Conservation (phyloP, 257 asterid species). For the Phtheirospermum japonicum region DNA sequence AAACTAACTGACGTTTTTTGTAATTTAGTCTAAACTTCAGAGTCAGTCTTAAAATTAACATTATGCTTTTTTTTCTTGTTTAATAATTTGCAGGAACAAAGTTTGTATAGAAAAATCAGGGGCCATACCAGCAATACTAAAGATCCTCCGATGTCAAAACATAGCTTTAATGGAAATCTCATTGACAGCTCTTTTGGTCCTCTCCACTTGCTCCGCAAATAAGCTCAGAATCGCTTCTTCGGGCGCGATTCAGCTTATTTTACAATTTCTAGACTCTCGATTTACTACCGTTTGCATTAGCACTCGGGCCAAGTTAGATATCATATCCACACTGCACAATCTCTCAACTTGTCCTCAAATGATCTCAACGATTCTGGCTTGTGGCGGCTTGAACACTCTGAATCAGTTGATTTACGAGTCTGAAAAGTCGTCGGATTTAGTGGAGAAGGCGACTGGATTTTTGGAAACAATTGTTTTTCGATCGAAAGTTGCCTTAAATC, state of each 20-base stretch:
- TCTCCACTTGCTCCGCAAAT: conserved; percentile 64
- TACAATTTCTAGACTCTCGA: conserved; percentile 42
- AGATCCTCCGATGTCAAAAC: conserved; percentile 48
- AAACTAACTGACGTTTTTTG: too few species aligned
- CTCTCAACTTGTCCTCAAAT: conserved; percentile 55
- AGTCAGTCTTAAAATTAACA: too few species aligned
- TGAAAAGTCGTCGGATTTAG: conserved; percentile 52
- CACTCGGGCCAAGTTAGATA: conserved; percentile 54
- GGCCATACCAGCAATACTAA: too few species aligned
- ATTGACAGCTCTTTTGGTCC: conserved; percentile 56
- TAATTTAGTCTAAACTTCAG: too few species aligned
- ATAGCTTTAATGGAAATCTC: conserved; percentile 46
- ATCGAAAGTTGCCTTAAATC: conserved; percentile 49
- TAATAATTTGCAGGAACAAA: conserved; percentile 84
- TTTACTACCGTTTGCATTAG: conserved; percentile 27
- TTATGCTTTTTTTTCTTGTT: too few species aligned
- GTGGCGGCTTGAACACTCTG: conserved; percentile 43
- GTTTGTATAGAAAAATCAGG: too few species aligned
- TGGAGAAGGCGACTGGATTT: conserved; percentile 54
- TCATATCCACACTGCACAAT: conserved; percentile 60
- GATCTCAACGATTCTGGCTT: conserved; percentile 41
- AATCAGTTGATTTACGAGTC: conserved; percentile 35
- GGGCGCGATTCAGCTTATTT: conserved; percentile 51
- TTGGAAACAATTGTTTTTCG: conserved; percentile 57
- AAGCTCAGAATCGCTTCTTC: conserved; percentile 62